Conservation (phyloP, 106 monocot genomes). For the Dendrobium nobile region DNA sequence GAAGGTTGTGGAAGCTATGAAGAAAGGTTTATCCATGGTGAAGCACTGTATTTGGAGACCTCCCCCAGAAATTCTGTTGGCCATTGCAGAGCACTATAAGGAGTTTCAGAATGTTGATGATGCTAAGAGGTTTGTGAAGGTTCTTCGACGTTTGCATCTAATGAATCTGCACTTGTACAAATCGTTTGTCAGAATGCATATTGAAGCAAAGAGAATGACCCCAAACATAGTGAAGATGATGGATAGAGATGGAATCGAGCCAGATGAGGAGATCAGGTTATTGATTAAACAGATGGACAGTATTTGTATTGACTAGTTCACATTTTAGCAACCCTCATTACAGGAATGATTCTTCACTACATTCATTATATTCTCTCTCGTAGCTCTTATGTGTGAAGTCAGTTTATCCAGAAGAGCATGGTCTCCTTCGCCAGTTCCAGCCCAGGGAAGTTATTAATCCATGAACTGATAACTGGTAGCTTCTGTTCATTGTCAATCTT, state of each 20-base stretch:
- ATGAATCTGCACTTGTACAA: constrained; percentile 64
- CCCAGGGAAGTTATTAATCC: too few relatives aligned
- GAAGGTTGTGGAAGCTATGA: constrained; percentile 73
- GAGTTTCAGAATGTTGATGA: constrained; percentile 21
- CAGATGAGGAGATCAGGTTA: constrained; percentile 31
- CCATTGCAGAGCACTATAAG: constrained; percentile 40
- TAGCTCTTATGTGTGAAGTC: too few relatives aligned
- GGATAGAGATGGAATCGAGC: constrained; percentile 29
- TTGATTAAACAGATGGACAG: constrained; percentile 6
- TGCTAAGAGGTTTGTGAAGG: constrained; percentile 29
- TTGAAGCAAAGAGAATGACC: constrained; percentile 16
- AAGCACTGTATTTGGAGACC: constrained; percentile 67
- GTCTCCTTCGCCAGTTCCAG: too few relatives aligned
- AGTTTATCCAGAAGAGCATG: too few relatives aligned
- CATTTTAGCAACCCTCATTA: background rate
- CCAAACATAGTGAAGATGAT: constrained; percentile 27
- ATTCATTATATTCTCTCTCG: too few relatives aligned
- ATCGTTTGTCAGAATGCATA: constrained; percentile 43
- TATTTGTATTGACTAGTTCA: background rate
- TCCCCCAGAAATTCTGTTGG: background rate
- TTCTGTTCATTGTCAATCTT: too few relatives aligned
- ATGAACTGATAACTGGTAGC: too few relatives aligned
- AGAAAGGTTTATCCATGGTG: constrained; percentile 55
- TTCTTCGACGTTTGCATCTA: constrained; percentile 27
- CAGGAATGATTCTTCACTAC: too few relatives aligned